Base-by-base conservation (phyloP, 306 rosid species). In the Rubus idaeus region DNA sequence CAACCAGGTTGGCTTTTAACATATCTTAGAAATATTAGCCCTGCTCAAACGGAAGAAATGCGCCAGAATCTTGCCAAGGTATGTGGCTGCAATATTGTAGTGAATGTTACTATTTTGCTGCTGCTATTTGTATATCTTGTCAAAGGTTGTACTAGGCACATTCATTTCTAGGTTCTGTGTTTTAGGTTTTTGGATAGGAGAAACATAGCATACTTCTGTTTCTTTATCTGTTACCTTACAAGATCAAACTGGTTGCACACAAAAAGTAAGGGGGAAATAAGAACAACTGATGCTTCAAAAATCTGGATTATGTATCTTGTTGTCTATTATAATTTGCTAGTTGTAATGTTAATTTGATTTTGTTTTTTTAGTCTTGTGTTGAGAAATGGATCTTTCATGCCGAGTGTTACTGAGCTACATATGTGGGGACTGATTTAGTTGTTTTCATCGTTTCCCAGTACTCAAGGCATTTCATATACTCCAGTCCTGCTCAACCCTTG, bases 401-500 rank as follows among this genome's bases (percentile, higher is more conserved):
- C n/a, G 39, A 5, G 14, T 66, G 39, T 44, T 72, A 17, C 58
- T 60, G 52, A 52, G 71, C 58, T 75, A 20, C 66, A 49, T 40
- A 81, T 78, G 49, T 10, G 16, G 18, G 42, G 47, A 39, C 63
- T 80, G 57, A 56, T 6, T 63, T 78, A 66, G 41, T 74, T 8
- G 37, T 61, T 65, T 61, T 39, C 16, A 37, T 68, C 7, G 49
- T 84, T 75, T 83, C 2, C 65, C 89, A 95, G 98, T 89, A 87
- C 78, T 88, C 97, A 0, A 90, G 92, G 80, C 97, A 95, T 84
- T 92, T 95, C 83, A 73, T 95, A 70, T 95, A 85, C 77, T 92
- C 97, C 55, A 88, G 83, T 83, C 98, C 98, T 44, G 97, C 98
- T 78, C 97, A 87, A 85, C 94, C 93, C 2, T 76, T 95, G 91